A percentile compares a stretch with the other conserved stretches of the same genome.
Conservation (phyloP, 2,329 filamentous ascomycete genomes). For the Lachnellula occidentalis region DNA sequence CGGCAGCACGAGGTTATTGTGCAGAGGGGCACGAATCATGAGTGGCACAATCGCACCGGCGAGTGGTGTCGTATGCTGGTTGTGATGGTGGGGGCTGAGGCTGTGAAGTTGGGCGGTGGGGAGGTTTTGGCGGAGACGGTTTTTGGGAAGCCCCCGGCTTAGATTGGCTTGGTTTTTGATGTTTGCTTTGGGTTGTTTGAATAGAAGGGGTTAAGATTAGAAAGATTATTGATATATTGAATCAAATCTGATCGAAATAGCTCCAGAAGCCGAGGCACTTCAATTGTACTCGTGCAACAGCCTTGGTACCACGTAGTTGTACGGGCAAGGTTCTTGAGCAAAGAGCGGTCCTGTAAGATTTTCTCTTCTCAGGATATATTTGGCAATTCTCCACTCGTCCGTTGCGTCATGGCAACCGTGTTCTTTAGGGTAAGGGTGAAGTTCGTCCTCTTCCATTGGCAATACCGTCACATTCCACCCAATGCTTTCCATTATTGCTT, state of each 20-base stretch:
- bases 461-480: constrained; percentile 1
- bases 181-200: background rate
- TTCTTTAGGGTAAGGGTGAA: background rate
- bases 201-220: background rate
- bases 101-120: constrained; percentile 35
- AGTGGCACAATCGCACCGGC: constrained; percentile 38
- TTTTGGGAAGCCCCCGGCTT: background rate
- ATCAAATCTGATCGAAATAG: background rate
- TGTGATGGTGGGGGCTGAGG: constrained; percentile 37
- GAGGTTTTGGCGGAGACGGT: constrained; percentile 31
- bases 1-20: constrained; percentile 36
- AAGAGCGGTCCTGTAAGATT: background rate
- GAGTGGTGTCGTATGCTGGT: constrained; percentile 36
- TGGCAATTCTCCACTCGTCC: constrained; percentile 2
- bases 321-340: constrained; percentile 1
- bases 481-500: constrained; percentile 5
- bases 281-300: background rate
- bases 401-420: background rate
- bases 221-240: background rate
- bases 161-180: background rate
- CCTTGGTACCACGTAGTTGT: background rate
- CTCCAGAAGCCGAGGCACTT: background rate
- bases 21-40: constrained; percentile 39
- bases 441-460: background rate
- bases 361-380: constrained; percentile 2